Evolutionary conservation across 2,329 filamentous ascomycete genomes (phyloP).

Genomic region (Diaporthe citrichinensis): DNA sequence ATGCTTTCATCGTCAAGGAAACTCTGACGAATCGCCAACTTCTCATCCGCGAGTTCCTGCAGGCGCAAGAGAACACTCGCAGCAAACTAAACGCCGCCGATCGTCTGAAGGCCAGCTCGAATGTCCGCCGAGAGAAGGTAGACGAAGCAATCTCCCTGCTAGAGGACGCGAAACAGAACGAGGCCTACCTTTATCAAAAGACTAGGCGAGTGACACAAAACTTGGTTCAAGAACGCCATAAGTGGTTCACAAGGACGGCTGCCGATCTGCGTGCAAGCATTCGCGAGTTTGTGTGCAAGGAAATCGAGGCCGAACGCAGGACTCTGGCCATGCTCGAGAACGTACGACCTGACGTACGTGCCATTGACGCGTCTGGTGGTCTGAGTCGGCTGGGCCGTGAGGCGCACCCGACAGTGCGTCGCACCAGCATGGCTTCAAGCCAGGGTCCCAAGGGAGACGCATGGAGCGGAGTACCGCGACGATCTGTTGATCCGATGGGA

Average conservation of each 20-base stretch:
- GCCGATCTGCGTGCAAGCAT: conserved; percentile 87
- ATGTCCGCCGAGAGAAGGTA: conserved; percentile 93
- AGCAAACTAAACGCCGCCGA: conserved; percentile 89
- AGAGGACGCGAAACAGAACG: conserved; percentile 87
- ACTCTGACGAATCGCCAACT: conserved; percentile 98
- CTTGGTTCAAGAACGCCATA: conserved; percentile 87
- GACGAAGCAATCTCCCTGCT: conserved; percentile 95
- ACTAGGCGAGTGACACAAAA: conserved; percentile 91
- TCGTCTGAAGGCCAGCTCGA: conserved; percentile 87
- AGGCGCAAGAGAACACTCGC: conserved; percentile 88
- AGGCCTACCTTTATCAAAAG: conserved; percentile 86
- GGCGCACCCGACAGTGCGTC: conserved; percentile 81
- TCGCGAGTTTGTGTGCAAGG: conserved; percentile 91
- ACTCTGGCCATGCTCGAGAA: conserved; percentile 94
- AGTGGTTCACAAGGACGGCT: conserved; percentile 90
- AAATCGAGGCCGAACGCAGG: conserved; percentile 95
- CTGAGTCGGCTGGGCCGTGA: conserved; percentile 92
- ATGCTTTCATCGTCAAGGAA: conserved; percentile 98
- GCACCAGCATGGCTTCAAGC: conserved; percentile 84
- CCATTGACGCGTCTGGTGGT: conserved; percentile 92
- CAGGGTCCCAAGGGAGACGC: conserved; percentile 98
- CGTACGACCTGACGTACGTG: conserved; percentile 91
- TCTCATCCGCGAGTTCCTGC: conserved; percentile 90
- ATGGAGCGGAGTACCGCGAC: conserved; percentile 93
- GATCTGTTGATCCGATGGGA: conserved; percentile 79